These are phyloP conservation scores for Berberis vulgaris DNA, from an alignment of 164 flowering plant species.

Conservation along the genomic window DNA sequence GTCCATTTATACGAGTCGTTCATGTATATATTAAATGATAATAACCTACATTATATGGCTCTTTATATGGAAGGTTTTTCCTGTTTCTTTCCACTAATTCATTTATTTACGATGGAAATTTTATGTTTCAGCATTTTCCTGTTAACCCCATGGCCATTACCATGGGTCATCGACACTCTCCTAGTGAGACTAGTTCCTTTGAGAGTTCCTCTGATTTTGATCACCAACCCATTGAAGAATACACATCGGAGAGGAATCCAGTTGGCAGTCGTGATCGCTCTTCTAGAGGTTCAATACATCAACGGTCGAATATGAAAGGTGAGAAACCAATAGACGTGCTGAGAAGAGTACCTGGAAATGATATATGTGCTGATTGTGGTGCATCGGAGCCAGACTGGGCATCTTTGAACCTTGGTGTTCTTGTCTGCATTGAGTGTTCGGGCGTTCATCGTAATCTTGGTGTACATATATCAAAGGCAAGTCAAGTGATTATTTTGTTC, in stretches of 20 bases:
- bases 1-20: background rate
- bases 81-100: too few species aligned
- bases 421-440: constrained; percentile 84
- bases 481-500: too few species aligned
- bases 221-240: constrained; percentile 39
- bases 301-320: constrained; percentile 27
- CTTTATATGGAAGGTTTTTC: background rate
- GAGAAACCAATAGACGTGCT: constrained; percentile 68
- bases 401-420: constrained; percentile 77
- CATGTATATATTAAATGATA: background rate
- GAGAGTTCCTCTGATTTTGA: constrained; percentile 65
- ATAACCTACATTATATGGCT: background rate
- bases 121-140: background rate
- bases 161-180: constrained; percentile 11
- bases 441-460: constrained; percentile 93
- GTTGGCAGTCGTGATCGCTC: constrained; percentile 40
- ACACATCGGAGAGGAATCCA: constrained; percentile 32
- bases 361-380: constrained; percentile 88
- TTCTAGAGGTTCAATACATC: constrained; percentile 36
- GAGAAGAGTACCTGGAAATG: constrained; percentile 61
- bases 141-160: background rate
- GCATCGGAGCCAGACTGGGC: constrained; percentile 92
- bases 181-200: constrained; percentile 49
- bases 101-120: background rate
- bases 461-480: constrained; percentile 65